Evolutionary conservation across 1,284 basidiomycete genomes (phyloP).

Genomic region (Ustilago xerochloae): DNA sequence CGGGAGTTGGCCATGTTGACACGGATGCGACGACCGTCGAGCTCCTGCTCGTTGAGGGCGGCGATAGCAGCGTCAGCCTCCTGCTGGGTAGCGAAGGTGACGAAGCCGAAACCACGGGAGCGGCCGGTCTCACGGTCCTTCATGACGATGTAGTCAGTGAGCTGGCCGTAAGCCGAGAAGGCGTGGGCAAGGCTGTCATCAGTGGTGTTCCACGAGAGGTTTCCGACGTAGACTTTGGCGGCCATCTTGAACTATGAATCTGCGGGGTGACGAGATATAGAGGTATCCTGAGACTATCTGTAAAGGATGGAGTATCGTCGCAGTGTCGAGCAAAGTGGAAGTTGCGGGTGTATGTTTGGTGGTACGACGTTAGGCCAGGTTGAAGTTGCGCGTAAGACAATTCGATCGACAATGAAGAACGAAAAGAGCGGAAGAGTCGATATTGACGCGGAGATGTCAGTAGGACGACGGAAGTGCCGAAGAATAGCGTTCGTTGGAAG

Average conservation of each 20-base stretch:
- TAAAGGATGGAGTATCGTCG: not conserved
- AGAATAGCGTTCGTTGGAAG: too few relatives aligned
- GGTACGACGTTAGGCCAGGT: not conserved
- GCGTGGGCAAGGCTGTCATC: slow-evolving; percentile 67
- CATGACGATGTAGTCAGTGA: slow-evolving; percentile 77
- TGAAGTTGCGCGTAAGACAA: too few relatives aligned
- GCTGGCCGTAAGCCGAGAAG: slow-evolving; percentile 66
- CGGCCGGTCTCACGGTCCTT: slow-evolving; percentile 96
- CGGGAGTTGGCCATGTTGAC: slow-evolving; percentile 95
- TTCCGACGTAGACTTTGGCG: slow-evolving; percentile 68
- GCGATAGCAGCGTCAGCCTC: slow-evolving; percentile 85
- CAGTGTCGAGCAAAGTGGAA: too few relatives aligned
- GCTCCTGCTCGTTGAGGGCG: slow-evolving; percentile 86
- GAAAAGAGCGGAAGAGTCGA: too few relatives aligned
- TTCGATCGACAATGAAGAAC: too few relatives aligned
- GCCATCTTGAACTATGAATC: slow-evolving; percentile 55
- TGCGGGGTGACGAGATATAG: slow-evolving; percentile 25
- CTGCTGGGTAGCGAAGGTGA: slow-evolving; percentile 70
- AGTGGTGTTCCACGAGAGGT: slow-evolving; percentile 68
- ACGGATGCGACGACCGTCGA: slow-evolving; percentile 88
- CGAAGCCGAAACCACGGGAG: slow-evolving; percentile 91
- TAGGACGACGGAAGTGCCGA: too few relatives aligned
- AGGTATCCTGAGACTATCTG: slow-evolving; percentile 49
- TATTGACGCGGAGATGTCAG: too few relatives aligned
- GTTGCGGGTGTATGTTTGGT: not conserved